Percentiles rank a stretch among this genome's conserved stretches.
Evolutionary conservation across 2,329 filamentous ascomycete genomes (phyloP).

Genomic region (Pseudopyricularia javanii): DNA sequence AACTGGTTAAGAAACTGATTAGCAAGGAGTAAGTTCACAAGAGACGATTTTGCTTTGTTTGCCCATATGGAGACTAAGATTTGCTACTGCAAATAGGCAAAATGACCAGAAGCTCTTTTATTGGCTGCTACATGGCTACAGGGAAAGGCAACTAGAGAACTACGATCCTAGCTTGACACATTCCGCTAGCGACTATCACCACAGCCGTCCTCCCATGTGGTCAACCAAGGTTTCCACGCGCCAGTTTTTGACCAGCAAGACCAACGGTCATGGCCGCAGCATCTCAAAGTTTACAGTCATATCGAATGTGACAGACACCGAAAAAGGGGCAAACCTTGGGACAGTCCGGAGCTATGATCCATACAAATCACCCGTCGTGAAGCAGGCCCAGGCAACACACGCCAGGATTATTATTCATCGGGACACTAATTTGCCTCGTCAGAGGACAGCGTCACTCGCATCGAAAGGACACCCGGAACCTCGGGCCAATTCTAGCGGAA

Average conservation of each 20-base stretch:
- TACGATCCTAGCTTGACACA: constrained; percentile 72
- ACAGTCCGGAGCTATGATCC: constrained; percentile 67
- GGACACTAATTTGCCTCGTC: constrained; percentile 15
- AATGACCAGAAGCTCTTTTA: constrained; percentile 96
- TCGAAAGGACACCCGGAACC: not conserved
- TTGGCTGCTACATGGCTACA: constrained; percentile 68
- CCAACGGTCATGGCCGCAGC: constrained; percentile 36
- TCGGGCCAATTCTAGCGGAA: not conserved
- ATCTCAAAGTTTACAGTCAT: constrained; percentile 54
- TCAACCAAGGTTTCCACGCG: constrained; percentile 50
- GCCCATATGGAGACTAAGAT: too few relatives aligned
- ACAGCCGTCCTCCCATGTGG: constrained; percentile 48
- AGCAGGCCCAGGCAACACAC: constrained; percentile 40
- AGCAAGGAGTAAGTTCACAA: constrained; percentile 49
- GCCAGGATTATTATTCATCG: constrained; percentile 60
- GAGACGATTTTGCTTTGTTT: too few relatives aligned
- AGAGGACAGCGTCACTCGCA: not conserved
- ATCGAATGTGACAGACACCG: constrained; percentile 42
- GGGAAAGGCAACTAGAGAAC: constrained; percentile 75
- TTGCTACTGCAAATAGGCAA: constrained; percentile 31
- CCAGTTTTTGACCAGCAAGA: constrained; percentile 37
- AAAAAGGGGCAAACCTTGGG: constrained; percentile 23
- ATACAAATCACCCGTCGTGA: constrained; percentile 55
- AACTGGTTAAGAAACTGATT: constrained; percentile 57
- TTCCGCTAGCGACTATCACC: constrained; percentile 85